These are phyloP conservation scores for Cordia subcordata DNA, from an alignment of 257 asterid genomes.

Conservation along the genomic window DNA sequence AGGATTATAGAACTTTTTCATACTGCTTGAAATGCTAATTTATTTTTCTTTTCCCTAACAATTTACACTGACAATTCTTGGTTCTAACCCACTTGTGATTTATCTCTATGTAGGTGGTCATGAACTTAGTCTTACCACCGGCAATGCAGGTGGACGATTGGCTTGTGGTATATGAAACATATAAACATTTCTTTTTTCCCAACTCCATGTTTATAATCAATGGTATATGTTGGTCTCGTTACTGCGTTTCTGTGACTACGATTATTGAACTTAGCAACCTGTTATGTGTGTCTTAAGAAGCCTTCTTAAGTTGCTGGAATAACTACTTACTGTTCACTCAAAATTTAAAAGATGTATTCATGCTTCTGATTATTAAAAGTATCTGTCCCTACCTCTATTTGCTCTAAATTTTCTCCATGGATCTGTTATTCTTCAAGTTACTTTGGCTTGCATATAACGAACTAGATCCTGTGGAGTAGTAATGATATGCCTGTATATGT, in stretches of 20 bases:
- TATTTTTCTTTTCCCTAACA: not conserved
- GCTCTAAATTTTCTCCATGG: too few species aligned
- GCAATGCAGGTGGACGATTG: slow-evolving; percentile 96
- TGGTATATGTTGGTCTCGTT: slow-evolving; percentile 5
- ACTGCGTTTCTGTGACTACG: not conserved
- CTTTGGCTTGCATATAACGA: too few species aligned
- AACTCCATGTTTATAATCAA: slow-evolving; percentile 2
- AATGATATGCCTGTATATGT: too few species aligned
- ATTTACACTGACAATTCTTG: not conserved
- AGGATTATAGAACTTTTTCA: not conserved
- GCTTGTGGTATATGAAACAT: slow-evolving; percentile 70
- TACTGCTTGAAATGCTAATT: not conserved
- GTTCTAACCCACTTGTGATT: not conserved
- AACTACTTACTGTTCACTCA: too few species aligned
- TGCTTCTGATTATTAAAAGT: not conserved
- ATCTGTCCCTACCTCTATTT: not conserved
- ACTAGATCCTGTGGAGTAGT: too few species aligned
- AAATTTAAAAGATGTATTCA: not conserved
- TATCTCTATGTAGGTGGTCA: slow-evolving; percentile 63
- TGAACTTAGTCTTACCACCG: slow-evolving; percentile 87
- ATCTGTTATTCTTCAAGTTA: too few species aligned
- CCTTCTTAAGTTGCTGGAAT: not conserved
- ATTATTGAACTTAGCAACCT: not conserved
- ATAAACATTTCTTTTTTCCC: not conserved
- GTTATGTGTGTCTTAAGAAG: not conserved